These are phyloP conservation scores for Cynara cardunculus DNA, from an alignment of 129 eudicot species.

Conservation along the genomic window DNA sequence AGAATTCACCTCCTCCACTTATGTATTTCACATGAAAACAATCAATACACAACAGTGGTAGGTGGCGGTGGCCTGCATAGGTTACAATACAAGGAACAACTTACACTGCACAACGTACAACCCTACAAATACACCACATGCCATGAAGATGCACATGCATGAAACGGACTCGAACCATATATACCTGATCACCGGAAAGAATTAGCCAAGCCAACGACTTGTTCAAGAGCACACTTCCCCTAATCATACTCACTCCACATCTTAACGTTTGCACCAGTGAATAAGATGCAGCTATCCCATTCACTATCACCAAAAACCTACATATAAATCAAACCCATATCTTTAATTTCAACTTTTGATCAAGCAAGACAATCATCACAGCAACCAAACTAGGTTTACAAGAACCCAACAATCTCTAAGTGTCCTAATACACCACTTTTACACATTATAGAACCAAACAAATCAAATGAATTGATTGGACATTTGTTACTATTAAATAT, in stretches of 20 bases:
- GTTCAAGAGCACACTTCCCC: conserved; percentile 56
- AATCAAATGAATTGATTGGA: too few species aligned
- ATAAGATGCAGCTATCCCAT: conserved; percentile 61
- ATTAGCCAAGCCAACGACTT: conserved; percentile 72
- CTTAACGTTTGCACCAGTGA: conserved; percentile 56
- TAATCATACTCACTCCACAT: conserved; percentile 55
- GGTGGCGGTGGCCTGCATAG: conserved; percentile 3
- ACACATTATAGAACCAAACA: too few species aligned
- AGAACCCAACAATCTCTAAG: too few species aligned
- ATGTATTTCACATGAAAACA: conserved; percentile 17
- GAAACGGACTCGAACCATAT: not conserved
- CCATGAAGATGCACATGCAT: not conserved
- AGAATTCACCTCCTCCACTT: not conserved
- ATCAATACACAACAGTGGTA: conserved; percentile 11
- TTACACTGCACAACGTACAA: not conserved
- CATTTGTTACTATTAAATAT: too few species aligned
- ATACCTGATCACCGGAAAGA: conserved; percentile 66
- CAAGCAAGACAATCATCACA: not conserved
- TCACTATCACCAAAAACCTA: conserved; percentile 62
- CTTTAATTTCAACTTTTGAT: not conserved
- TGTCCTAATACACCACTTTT: too few species aligned
- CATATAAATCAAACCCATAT: not conserved
- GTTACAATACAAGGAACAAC: not conserved
- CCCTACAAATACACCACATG: not conserved
- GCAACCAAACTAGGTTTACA: too few species aligned